Percentiles rank a stretch among this genome's conserved stretches.
Evolutionary conservation across 1,284 basidiomycete genomes (phyloP).

Genomic region (Heterobasidion irregulare): DNA sequence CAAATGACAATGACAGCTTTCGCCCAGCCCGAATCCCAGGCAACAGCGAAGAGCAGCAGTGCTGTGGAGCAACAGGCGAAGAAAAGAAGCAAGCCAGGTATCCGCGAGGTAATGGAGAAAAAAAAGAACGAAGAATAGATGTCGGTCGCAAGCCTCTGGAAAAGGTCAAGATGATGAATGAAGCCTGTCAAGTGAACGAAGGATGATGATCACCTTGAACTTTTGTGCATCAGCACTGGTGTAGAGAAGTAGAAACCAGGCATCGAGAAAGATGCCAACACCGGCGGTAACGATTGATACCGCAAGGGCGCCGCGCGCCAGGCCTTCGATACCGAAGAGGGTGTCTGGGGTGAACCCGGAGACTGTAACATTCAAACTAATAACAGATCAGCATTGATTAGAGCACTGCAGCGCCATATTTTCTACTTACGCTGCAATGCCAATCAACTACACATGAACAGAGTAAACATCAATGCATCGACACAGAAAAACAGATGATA

Average conservation of each 20-base stretch:
- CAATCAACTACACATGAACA: not conserved
- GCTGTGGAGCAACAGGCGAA: not conserved
- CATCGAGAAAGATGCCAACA: not conserved
- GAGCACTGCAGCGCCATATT: no score
- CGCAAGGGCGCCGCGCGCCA: not conserved
- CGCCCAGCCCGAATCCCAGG: not conserved
- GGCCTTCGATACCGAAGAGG: not conserved
- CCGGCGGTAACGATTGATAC: not conserved
- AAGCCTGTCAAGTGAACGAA: not conserved
- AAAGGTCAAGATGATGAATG: not conserved
- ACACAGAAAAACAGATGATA: not conserved
- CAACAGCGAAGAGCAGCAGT: not conserved
- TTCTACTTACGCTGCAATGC: not conserved
- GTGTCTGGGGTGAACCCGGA: not conserved
- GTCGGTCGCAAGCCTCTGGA: not conserved
- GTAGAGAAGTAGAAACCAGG: not conserved
- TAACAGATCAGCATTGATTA: not conserved
- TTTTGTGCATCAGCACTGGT: not conserved
- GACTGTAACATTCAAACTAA: not conserved
- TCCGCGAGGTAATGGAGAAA: not conserved
- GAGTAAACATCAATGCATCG: not conserved
- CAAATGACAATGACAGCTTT: not conserved
- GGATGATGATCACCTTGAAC: not conserved
- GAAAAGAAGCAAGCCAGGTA: not conserved
- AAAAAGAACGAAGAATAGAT: not conserved